Evolutionary conservation across 2,329 filamentous ascomycete species (phyloP).

Genomic region (Penicillium corylophilum): DNA sequence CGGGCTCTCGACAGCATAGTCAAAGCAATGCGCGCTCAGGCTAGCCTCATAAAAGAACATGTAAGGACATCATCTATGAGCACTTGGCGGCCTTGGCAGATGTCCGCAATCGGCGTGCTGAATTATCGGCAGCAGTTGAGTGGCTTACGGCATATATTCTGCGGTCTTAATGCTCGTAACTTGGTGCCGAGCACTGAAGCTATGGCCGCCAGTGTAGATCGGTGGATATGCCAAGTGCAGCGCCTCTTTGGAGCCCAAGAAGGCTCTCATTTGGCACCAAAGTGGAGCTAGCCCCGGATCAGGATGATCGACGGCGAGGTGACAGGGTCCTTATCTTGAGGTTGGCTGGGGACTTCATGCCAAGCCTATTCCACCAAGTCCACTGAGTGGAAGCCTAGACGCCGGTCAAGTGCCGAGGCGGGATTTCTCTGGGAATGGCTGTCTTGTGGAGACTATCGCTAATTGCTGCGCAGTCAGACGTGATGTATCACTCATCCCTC

Average conservation of each 20-base stretch:
- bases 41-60: background rate
- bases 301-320: constrained; percentile 8
- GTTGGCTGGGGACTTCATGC: constrained; percentile 2
- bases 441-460: background rate
- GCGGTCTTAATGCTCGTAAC: background rate
- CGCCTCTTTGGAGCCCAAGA: constrained; percentile 1
- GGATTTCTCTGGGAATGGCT: background rate
- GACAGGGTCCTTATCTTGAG: constrained; percentile 4
- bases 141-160: constrained; percentile 1
- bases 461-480: background rate
- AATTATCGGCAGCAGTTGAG: constrained; percentile 4
- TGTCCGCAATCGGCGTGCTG: constrained; percentile 3
- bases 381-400: background rate
- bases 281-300: background rate
- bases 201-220: background rate
- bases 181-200: background rate
- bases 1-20: background rate
- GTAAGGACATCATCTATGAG: background rate
- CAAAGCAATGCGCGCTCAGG: background rate
- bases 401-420: background rate
- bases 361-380: background rate
- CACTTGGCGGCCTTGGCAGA: constrained; percentile 11
- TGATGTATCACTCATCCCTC: background rate
- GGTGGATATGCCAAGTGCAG: constrained; percentile 8
- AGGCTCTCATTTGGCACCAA: background rate